Evolutionary conservation across 352 stramenopile genomes (phyloP), one percentile per base, ranked within the genome.

Genomic region (Phytopythium montanum): DNA sequence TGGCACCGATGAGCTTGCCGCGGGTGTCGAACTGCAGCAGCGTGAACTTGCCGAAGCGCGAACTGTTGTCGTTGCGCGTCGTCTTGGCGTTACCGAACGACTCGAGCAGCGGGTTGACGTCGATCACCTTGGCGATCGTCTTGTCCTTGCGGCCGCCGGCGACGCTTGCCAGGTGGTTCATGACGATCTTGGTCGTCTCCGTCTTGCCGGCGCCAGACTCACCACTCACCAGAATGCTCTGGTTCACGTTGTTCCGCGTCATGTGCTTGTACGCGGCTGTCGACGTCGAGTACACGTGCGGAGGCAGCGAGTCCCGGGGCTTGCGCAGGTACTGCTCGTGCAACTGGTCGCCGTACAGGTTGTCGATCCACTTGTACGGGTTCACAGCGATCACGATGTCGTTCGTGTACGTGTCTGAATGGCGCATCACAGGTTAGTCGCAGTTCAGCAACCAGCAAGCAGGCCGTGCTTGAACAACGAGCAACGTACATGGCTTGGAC

Each of bases 381-480:
- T 99, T 99, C 26, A 99, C 89, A 5, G 97, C 96, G 52, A 99
- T 97, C 54, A 99, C 88, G 69, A 99, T 99, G 34, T 99, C 95
- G 41, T 97, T 98, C 5, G 96, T 97, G 72, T 97, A 97, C n/a
- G 96, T 99, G 76, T 99, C 72, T 80, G 31, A 13, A 49, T 29
- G 23, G 56, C 18, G 26, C 44, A 56, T 3, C 58, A 7, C 62
- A 21, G 26, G 29, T 34, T 28, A 56, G 29, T 44, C 44, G 26
- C 28, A 9, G 28, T 61, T 16, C 14, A 2, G 25, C 7, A n/a
- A 42, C 2, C 21, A n/a, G 21, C 39, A 23, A n/a, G 21, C 39
- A 23, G 10, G 14, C 18, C 19, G 19, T 2, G 23, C 19, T 29
- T 19, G 13, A 8, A 2, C 16, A 53, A 59, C 39, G 5, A 19